These are phyloP conservation scores for Candida pseudoviswanathii DNA, from an alignment of 1,139 yeast genomes.

Conservation along the genomic window DNA sequence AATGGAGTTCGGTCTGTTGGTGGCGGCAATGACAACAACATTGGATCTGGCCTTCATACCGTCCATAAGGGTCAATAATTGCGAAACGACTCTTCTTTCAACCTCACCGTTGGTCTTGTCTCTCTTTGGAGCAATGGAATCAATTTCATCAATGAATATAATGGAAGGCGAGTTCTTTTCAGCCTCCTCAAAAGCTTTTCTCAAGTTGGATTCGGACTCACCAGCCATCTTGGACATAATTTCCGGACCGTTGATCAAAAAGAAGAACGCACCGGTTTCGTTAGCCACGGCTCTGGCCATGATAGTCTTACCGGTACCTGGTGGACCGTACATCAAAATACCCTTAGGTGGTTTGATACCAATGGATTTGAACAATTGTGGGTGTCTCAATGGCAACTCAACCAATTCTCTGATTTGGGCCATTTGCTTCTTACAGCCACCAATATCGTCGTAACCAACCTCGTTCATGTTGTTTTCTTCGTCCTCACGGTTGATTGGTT, in stretches of 20 bases:
- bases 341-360: constrained; percentile 99
- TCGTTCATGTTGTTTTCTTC: constrained; percentile 96
- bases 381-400: constrained; percentile 95
- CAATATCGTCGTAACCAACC: constrained; percentile 98
- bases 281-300: constrained; percentile 99
- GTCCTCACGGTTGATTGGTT: constrained; percentile 97
- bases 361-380: constrained; percentile 92
- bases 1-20: constrained; percentile 97
- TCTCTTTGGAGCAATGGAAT: constrained; percentile 98
- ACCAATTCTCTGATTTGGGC: constrained; percentile 98
- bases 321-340: constrained; percentile 96
- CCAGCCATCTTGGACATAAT: constrained; percentile 99
- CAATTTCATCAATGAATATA: constrained; percentile 97
- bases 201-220: constrained; percentile 94
- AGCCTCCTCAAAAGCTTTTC: constrained; percentile 99
- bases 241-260: constrained; percentile 98
- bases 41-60: constrained; percentile 99
- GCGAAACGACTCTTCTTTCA: constrained; percentile 94
- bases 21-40: constrained; percentile 84
- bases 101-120: constrained; percentile 99
- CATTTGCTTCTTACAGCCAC: constrained; percentile 98
- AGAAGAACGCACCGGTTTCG: constrained; percentile 98
- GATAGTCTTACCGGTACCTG: constrained; percentile 98
- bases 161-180: constrained; percentile 98
- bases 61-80: constrained; percentile 94